Percentiles rank a stretch among this genome's conserved stretches.
Evolutionary conservation across 495 filamentous ascomycete genomes (phyloP).

Genomic region (Endocarpon pusillum): DNA sequence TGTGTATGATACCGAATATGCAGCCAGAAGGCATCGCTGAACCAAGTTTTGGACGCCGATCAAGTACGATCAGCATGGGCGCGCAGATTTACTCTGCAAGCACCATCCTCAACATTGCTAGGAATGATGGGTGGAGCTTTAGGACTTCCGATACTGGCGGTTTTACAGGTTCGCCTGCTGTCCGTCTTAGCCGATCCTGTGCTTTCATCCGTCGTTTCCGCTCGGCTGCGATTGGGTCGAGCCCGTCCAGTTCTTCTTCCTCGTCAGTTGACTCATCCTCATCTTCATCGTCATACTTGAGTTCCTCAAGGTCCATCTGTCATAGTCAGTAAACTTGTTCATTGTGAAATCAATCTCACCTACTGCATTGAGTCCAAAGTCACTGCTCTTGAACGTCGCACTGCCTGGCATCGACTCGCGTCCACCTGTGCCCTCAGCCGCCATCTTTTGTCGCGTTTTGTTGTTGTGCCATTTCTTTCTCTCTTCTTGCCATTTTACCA

Average conservation of each 20-base stretch:
- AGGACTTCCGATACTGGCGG: slow-evolving; percentile 61
- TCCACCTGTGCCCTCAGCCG: slow-evolving; percentile 47
- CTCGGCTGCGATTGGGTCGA: slow-evolving; percentile 78
- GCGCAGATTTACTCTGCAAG: slow-evolving; percentile 59
- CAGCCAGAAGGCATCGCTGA: too few species aligned
- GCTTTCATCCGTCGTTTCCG: slow-evolving; percentile 52
- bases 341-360: slow-evolving; percentile 4
- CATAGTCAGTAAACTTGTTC: slow-evolving; percentile 6
- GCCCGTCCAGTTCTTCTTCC: slow-evolving; percentile 55
- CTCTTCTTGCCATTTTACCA: slow-evolving; percentile 87
- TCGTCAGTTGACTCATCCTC: slow-evolving; percentile 46
- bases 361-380: slow-evolving; percentile 81
- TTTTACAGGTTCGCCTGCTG: slow-evolving; percentile 80
- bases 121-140: slow-evolving; percentile 61
- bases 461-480: slow-evolving; percentile 94
- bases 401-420: slow-evolving; percentile 25
- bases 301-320: slow-evolving; percentile 59
- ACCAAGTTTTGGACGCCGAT: too few species aligned
- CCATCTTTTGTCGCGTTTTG: slow-evolving; percentile 98
- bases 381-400: slow-evolving; percentile 47
- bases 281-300: slow-evolving; percentile 58
- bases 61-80: too few species aligned
- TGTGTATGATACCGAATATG: too few species aligned
- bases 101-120: slow-evolving; percentile 70
- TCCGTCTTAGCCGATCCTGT: slow-evolving; percentile 62